Base-by-base conservation (phyloP, 495 filamentous ascomycete species). In the Aspergillus leporis region DNA sequence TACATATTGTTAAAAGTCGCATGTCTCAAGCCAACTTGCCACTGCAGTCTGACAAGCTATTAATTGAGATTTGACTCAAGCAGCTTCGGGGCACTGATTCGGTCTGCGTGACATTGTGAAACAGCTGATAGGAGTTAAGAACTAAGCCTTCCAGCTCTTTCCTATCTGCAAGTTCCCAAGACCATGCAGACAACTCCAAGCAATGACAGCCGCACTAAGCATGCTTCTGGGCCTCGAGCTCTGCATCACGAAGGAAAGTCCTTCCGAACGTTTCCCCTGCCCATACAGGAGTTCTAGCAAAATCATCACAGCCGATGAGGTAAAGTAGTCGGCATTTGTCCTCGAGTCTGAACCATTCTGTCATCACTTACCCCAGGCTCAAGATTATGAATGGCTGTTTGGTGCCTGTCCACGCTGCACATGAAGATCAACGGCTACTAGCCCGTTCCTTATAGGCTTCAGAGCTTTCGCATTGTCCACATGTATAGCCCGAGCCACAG, bases 401-500 rank as follows among this genome's bases (percentile, higher is more conserved):
- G 34, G 50, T 67, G 48, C 56, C 58, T 0, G 63, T 65, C 63
- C 64, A 73, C 13, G 61, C 66, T 57, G 68, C 58, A 54, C 63
- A 31, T 31, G 36, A 56, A 70, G 61, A 52, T 69, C 60, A 1
- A 65, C 14, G n/a, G 70, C 63, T 6, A 53, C 53, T 46, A 65
- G 43, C 47, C 70, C 68, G 14, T 22, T 31, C 40, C 61, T 41
- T 47, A 62, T 57, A 47, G 65, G 52, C 0, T 62, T 60, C 41
- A 71, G 31, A 31, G 65, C 34, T 23, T 58, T 61, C 49, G 68
- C 63, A 12, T 63, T 8, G 13, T 53, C 57, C n/a, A 34, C 55
- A 13, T 66, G 16, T n/a, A 65, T 64, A 41, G 66, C 69, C 66
- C 66, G 23, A 73, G 63, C 66, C 66, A 71, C 28, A 71, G 69